Base-by-base conservation (phyloP, 805 yeast genomes). In the Ogataea wickerhamii region DNA sequence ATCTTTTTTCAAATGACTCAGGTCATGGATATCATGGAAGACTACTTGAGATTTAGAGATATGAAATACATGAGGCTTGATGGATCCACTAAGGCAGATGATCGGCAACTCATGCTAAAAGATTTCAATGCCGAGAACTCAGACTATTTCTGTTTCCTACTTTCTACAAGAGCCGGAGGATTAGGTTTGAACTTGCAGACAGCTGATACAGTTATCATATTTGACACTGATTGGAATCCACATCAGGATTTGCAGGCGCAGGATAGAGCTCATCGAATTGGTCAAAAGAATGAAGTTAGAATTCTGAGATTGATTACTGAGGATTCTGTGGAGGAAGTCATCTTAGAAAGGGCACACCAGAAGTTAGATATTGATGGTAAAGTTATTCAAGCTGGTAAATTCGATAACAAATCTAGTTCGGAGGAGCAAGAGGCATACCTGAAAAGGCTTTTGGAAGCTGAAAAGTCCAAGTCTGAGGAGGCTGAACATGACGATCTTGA, bases 161-260 rank as follows among this genome's bases (percentile, higher is more conserved):
- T 85, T 43, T 82, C 91, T 1, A 85, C 94, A 0, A 79, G 94
- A 70, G 94, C 94, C 37, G 94, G 94, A 73, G 94, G 94, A 48
- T 74, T 85, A 52, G 94, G 94, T 56, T 71, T 85, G 54, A 85
- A 85, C 61, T 75, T 85, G 59, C 94, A 85, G 66, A 83, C 89
- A 18, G 94, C 94, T 3, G 94, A 85, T 58, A 85, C 94, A 0
- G 94, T 85, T 41, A 78, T 85, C 46, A 85, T 85, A 46, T 85
- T 84, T 58, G 94, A 85, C 60, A 82, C 91, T 12, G 94, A 85
- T 66, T 85, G 94, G 94, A 85, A 85, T 56, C 94, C 94, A 6
- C 94, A 85, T 65, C 94, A 85, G 62, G 94, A 85, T 77, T 74
- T 85, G 55, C 94, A 85, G 60, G 94, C 93, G 1, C 94, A 85